A percentile compares a stretch with the other conserved stretches of the same genome.
Conservation (phyloP, 2,329 filamentous ascomycete genomes). For the Clarireedia hainanense region DNA sequence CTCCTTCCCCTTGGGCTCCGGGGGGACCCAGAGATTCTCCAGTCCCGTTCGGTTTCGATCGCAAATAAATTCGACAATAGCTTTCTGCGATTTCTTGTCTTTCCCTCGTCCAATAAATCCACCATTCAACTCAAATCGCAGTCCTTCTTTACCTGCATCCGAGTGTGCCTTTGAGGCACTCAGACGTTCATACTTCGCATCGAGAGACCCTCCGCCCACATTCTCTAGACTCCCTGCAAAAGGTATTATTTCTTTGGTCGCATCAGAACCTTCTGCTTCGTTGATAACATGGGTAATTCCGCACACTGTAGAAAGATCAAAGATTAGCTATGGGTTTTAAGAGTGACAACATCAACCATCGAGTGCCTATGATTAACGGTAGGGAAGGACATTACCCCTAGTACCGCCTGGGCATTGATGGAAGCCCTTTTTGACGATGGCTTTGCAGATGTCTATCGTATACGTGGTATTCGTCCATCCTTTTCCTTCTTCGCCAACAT, state of each 20-base stretch:
- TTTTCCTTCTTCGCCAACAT: conserved; percentile 36
- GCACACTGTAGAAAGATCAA: conserved; percentile 50
- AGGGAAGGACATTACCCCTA: conserved; percentile 43
- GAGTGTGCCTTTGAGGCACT: conserved; percentile 55
- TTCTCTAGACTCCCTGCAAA: conserved; percentile 65
- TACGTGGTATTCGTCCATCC: conserved; percentile 67
- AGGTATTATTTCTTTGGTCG: conserved; percentile 52
- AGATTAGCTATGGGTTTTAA: conserved; percentile 10
- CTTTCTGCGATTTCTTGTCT: conserved; percentile 55
- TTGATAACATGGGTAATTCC: conserved; percentile 56
- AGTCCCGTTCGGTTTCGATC: conserved; percentile 63
- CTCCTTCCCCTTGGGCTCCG: conserved; percentile 36
- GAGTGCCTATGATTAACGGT: neutral
- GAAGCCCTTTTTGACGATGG: conserved; percentile 48
- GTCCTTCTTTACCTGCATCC: conserved; percentile 62
- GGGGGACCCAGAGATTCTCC: conserved; percentile 57
- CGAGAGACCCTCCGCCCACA: conserved; percentile 49
- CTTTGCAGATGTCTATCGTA: conserved; percentile 68
- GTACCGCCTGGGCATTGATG: conserved; percentile 59
- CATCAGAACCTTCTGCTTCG: conserved; percentile 39
- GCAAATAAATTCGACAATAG: conserved; percentile 81
- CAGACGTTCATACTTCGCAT: conserved; percentile 59
- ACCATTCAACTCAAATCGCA: conserved; percentile 61
- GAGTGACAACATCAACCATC: neutral
- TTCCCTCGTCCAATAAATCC: conserved; percentile 44